phyloP scores from a whole-genome alignment of 257 asterid genomes.

The Gynochthodes officinalis region DNA sequence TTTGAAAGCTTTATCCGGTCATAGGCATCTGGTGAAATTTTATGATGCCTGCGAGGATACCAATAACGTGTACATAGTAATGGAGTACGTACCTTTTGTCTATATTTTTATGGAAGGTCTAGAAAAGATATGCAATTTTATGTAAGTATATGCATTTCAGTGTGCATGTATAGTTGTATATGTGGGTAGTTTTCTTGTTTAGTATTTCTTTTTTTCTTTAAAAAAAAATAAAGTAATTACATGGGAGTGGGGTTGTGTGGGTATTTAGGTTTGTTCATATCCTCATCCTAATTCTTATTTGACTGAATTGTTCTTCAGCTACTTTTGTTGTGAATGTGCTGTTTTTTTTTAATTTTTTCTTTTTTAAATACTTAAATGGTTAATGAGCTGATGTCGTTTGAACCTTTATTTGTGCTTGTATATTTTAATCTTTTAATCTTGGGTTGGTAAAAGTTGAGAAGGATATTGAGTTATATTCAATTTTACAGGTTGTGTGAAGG shows the following conservation, averaged over 20 bases:
- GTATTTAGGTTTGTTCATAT: no score
- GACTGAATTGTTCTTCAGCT: not conserved
- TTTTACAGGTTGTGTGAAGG: constrained; percentile 91
- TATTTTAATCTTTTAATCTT: not conserved
- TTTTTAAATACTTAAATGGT: not conserved
- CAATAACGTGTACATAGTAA: constrained; percentile 81
- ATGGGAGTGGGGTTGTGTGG: not conserved
- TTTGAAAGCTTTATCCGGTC: constrained; percentile 89
- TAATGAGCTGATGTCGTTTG: not conserved
- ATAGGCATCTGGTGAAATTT: constrained; percentile 80
- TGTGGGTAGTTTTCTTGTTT: not conserved
- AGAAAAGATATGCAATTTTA: not conserved
- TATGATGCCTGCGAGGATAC: constrained; percentile 93
- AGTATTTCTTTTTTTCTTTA: no score
- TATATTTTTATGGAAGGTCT: constrained; percentile 1
- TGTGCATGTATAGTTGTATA: not conserved
- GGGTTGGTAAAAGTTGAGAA: not conserved
- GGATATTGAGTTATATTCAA: constrained; percentile 20
- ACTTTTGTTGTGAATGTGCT: not conserved
- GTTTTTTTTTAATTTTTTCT: not conserved
- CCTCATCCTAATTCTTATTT: not conserved
- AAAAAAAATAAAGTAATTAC: no score
- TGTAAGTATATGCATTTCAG: not conserved
- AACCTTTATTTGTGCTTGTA: not conserved
- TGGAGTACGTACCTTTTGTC: constrained; percentile 74